Percentiles rank a stretch among this genome's conserved stretches.
These are phyloP conservation scores for Brassica cretica DNA, from an alignment of 345 rosid species.

Conservation along the genomic window DNA sequence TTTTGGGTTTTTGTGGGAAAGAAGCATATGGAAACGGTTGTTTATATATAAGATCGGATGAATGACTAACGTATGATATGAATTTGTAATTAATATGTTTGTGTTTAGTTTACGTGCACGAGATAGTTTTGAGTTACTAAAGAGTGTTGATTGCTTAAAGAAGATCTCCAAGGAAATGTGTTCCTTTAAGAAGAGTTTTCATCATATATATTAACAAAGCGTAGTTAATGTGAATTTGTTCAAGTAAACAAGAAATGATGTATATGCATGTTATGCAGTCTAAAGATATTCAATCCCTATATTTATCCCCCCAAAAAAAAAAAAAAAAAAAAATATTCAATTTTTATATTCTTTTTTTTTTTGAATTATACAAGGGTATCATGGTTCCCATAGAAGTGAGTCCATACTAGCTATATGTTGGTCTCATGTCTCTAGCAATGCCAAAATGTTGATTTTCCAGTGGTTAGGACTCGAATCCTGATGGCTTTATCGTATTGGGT, in stretches of 20 bases:
- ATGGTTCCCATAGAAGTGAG: too few species aligned
- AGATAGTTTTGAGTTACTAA: background rate
- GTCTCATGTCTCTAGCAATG: too few species aligned
- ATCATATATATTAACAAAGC: background rate
- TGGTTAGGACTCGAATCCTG: too few species aligned
- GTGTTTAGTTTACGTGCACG: background rate
- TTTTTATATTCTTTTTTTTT: too few species aligned
- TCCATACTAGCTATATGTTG: too few species aligned
- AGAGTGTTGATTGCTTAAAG: background rate
- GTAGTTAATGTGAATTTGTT: background rate
- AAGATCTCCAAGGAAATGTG: background rate
- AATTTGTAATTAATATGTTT: background rate
- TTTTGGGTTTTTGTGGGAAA: slow-evolving; percentile 4
- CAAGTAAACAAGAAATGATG: too few species aligned
- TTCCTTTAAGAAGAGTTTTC: background rate
- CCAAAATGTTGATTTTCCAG: too few species aligned
- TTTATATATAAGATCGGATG: background rate
- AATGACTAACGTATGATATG: background rate
- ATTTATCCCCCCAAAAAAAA: too few species aligned
- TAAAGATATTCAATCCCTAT: background rate
- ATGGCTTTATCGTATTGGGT: too few species aligned
- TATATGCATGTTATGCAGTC: background rate
- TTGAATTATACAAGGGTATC: too few species aligned
- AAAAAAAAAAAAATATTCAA: too few species aligned
- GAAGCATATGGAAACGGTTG: slow-evolving; percentile 2